A percentile compares a stretch with the other conserved stretches of the same genome.
Conservation (phyloP, 2,329 filamentous ascomycete genomes). For the Emmonsia crescens region DNA sequence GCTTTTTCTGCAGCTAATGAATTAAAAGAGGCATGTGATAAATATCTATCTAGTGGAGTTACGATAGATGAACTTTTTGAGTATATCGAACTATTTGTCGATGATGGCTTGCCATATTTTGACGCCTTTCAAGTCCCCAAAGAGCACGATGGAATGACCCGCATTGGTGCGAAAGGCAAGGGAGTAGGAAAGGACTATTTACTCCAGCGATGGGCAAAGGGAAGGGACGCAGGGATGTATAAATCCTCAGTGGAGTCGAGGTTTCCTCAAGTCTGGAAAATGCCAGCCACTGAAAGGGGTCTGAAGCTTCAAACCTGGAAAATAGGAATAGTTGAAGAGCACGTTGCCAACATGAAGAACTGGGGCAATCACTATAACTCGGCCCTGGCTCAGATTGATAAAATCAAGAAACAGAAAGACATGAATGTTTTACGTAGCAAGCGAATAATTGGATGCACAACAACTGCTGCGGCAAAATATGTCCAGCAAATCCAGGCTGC, state of each 20-base stretch:
- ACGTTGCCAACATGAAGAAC: conserved; percentile 21
- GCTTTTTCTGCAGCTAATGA: conserved; percentile 21
- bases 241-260: conserved; percentile 18
- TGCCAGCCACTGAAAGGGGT: conserved; percentile 31
- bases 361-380: conserved; percentile 11
- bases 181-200: conserved; percentile 40
- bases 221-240: conserved; percentile 39
- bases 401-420: conserved; percentile 23
- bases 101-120: conserved; percentile 42
- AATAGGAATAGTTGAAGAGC: conserved; percentile 40
- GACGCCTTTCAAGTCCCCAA: conserved; percentile 46
- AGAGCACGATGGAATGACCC: conserved; percentile 35
- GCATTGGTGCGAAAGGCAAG: conserved; percentile 39
- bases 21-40: conserved; percentile 15
- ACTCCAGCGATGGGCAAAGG: conserved; percentile 42
- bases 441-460: conserved; percentile 59
- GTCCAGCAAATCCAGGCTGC: conserved; percentile 43
- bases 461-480: conserved; percentile 57
- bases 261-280: conserved; percentile 42
- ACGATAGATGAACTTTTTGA: conserved; percentile 28
- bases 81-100: conserved; percentile 42
- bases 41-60: conserved; percentile 12
- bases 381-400: conserved; percentile 5
- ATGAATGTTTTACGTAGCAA: conserved; percentile 40
- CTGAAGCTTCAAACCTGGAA: conserved; percentile 36